Evolutionary conservation across 768 basidiomycete genomes (phyloP), one percentile per base, ranked within the genome.

Genomic region (Lactarius hengduanensis): DNA sequence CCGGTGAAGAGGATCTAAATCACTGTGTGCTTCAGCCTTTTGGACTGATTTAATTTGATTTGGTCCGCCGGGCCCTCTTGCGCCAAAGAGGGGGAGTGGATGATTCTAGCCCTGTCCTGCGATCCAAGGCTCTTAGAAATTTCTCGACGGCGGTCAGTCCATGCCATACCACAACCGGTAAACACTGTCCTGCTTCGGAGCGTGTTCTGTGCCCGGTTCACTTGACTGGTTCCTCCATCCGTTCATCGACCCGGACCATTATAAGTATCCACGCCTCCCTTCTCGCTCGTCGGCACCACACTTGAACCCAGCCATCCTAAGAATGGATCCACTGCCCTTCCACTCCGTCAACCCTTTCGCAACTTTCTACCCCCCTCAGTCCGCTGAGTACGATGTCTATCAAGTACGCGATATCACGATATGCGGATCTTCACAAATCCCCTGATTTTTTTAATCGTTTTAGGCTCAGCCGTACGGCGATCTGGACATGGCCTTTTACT

Each of bases 201-300:
- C 57, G 4, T 22, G 55, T 57, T 53, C 57, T 32, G 53, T 22
- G 55, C 28, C 61, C 65, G 61, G 57, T 62, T 58, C 57, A 58
- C 43, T 58, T 50, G 47, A n/a, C 5, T 15, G 50, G 16, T 66
- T 50, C 56, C 34, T 59, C 40, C 40, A 62, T 43, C 65, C 65
- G 65, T 62, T 59, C 61, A 59, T 66, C 65, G 57, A 53, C 32
- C 65, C 61, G 65, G 65, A 62, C 65, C 61, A 62, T 58, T 66
- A 66, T 66, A 66, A 66, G 65, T 66, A 66, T 66, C 65, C 61
- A 28, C 38, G 10, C 8, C 65, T 53, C 65, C 61, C 16, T 66
- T 62, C 65, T 62, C 59, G 63, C 47, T 18, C 36, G n/a, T 18
- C 26, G 30, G 2, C 10, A 38, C n/a, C 56, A 47, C 2, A 18